Evolutionary conservation across 1,284 basidiomycete species (phyloP).

Genomic region (Trametes sp.): DNA sequence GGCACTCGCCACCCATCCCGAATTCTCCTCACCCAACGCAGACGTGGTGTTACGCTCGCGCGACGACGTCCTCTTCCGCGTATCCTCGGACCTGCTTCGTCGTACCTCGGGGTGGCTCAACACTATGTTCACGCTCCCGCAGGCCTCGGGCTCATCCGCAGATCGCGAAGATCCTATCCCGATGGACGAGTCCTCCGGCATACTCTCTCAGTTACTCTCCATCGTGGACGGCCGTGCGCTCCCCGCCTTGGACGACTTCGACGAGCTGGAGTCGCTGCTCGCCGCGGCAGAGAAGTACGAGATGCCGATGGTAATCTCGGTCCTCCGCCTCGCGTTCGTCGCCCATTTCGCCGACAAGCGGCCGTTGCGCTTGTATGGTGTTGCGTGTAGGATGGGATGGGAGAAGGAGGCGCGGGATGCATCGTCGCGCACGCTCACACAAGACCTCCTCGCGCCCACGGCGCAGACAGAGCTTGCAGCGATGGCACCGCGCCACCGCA

Average conservation of each 20-base stretch:
- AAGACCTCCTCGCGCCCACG: conserved; percentile 54
- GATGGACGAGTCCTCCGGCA: conserved; percentile 56
- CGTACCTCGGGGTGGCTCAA: conserved; percentile 67
- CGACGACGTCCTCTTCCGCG: conserved; percentile 54
- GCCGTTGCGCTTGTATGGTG: conserved; percentile 57
- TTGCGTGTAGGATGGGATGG: conserved; percentile 65
- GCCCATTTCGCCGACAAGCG: conserved; percentile 54
- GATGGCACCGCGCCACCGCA: conserved; percentile 27
- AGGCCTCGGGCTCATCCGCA: conserved; percentile 36
- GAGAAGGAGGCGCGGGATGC: conserved; percentile 56
- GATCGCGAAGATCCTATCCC: conserved; percentile 49
- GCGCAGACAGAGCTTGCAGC: conserved; percentile 24
- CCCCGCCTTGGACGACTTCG: conserved; percentile 52
- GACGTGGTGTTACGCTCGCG: conserved; percentile 55
- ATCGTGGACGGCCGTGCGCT: conserved; percentile 63
- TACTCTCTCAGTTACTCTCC: conserved; percentile 58
- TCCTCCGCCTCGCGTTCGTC: conserved; percentile 57
- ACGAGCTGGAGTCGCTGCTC: conserved; percentile 57
- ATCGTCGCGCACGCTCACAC: conserved; percentile 48
- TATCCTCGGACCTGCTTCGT: conserved; percentile 59
- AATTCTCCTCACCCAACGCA: conserved; percentile 40
- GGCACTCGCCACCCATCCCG: background rate
- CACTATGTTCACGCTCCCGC: conserved; percentile 60
- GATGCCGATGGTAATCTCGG: conserved; percentile 61
- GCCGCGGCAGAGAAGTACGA: conserved; percentile 71